Conservation (phyloP, 305 asterid species). For the Solanum hybrid region DNA sequence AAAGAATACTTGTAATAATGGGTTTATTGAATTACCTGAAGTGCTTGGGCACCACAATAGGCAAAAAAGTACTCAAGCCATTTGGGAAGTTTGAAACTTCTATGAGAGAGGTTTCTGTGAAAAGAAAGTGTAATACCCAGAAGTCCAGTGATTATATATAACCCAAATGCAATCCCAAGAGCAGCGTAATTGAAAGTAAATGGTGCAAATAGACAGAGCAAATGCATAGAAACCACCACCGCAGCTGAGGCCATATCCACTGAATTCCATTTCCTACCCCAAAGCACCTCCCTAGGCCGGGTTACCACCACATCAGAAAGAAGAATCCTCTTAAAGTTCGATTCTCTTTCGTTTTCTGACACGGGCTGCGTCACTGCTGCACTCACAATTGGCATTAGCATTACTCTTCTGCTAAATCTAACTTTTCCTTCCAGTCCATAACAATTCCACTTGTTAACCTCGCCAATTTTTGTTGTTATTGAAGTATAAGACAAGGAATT, state of each 20-base stretch:
- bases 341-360: constrained; percentile 24
- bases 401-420: constrained; percentile 15
- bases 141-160: constrained; percentile 59
- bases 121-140: constrained; percentile 73
- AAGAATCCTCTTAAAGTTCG: constrained; percentile 35
- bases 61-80: constrained; percentile 78
- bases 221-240: constrained; percentile 46
- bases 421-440: constrained; percentile 1
- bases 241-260: constrained; percentile 36
- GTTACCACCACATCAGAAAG: constrained; percentile 59
- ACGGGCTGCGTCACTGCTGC: constrained; percentile 27
- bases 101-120: constrained; percentile 64
- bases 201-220: constrained; percentile 51
- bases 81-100: constrained; percentile 75
- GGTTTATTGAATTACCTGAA: constrained; percentile 42
- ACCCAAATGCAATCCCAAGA: constrained; percentile 36
- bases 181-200: constrained; percentile 62
- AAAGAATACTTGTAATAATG: not conserved
- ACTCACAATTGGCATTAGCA: constrained; percentile 16
- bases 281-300: constrained; percentile 30
- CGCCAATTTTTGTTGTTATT: not conserved
- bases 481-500: not conserved
- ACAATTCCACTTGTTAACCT: constrained; percentile 4
- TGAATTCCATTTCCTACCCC: constrained; percentile 53
- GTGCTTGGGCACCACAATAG: constrained; percentile 77